Percentiles rank a stretch among this genome's conserved stretches.
These are phyloP conservation scores for Platanthera guangdongensis DNA, from an alignment of 106 monocot genomes.

Conservation along the genomic window DNA sequence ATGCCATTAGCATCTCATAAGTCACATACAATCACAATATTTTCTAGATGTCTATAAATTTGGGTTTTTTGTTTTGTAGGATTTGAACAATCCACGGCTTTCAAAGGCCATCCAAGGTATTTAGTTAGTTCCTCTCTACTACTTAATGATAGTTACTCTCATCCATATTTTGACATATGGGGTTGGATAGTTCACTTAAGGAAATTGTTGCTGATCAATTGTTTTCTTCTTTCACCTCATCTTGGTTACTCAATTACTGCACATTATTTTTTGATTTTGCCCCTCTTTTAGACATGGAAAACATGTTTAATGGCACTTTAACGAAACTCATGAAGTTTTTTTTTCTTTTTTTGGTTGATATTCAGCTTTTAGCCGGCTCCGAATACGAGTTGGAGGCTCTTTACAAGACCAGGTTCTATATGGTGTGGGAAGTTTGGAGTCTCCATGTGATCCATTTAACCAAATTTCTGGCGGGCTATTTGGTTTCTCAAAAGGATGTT, in stretches of 20 bases:
- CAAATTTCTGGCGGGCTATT: conserved; percentile 48
- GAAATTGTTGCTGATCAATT: neutral
- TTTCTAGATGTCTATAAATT: neutral
- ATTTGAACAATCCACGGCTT: conserved; percentile 2
- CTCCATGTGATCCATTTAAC: conserved; percentile 47
- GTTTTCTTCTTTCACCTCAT: neutral
- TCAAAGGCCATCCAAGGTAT: conserved; percentile 8
- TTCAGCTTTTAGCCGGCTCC: conserved; percentile 43
- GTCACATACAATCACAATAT: no score
- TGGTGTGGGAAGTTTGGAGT: conserved; percentile 28
- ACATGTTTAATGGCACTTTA: neutral
- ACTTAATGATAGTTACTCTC: neutral
- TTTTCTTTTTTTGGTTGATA: neutral
- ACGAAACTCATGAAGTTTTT: conserved; percentile 3
- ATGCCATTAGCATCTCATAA: no score
- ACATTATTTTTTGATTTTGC: neutral
- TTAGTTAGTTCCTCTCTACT: neutral
- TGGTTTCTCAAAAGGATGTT: conserved; percentile 73
- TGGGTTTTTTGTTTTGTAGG: neutral
- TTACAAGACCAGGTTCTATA: conserved; percentile 78
- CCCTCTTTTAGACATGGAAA: conserved; percentile 7
- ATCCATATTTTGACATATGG: neutral
- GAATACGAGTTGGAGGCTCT: conserved; percentile 86
- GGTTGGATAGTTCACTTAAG: neutral
- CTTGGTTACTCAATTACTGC: neutral